Evolutionary conservation across 257 asterid genomes (phyloP), one percentile per base, ranked within the genome.

Genomic region (Solanum megistacrolobum): DNA sequence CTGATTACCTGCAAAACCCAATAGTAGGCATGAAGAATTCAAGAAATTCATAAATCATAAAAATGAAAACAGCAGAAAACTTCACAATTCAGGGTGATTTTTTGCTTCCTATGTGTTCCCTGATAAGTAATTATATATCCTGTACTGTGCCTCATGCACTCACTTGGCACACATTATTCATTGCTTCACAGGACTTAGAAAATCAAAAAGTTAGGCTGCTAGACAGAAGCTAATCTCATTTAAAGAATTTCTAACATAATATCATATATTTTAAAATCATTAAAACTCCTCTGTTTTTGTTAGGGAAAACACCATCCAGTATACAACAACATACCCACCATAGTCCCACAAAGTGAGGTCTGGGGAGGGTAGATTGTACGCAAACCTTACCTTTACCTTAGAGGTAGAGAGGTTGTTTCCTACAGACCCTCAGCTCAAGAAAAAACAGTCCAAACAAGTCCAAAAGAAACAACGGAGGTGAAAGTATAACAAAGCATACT

Each of bases 1-100:
- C 89, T 92, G 88, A 94, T 93, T 35, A 94, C 94, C 97, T 94
- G 88, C 88, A 88, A 38, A 62, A 87, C 35, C 84, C 41, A 79
- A 86, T 29, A 81, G 68, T 58, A 46, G 25, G 65, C 68, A 46
- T 43, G 13, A 81, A 27, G 27, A 46, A 18, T 16, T 75, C 31
- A 62, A 89, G 76, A 31, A 52, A 83, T 71, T 86, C 38, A 38
- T 36, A 48, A 48, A 14, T 60, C 62, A 25, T n/a, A 48, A 46
- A 7, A 43, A 83, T 73, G 58, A 60, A 34, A 60, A 65, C 20
- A 85, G 18, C 68, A n/a, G 41, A 34, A 6, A 39, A 34, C 20
- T 32, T 35, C 36, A 20, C 60, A 4, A 39, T 21, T 23, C 18
- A 43, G 34, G 68, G 60, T 69, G 71, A 85, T 31, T 69, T 39